Evolutionary conservation across 306 rosid species (phyloP).

Genomic region (Geum urbanum): DNA sequence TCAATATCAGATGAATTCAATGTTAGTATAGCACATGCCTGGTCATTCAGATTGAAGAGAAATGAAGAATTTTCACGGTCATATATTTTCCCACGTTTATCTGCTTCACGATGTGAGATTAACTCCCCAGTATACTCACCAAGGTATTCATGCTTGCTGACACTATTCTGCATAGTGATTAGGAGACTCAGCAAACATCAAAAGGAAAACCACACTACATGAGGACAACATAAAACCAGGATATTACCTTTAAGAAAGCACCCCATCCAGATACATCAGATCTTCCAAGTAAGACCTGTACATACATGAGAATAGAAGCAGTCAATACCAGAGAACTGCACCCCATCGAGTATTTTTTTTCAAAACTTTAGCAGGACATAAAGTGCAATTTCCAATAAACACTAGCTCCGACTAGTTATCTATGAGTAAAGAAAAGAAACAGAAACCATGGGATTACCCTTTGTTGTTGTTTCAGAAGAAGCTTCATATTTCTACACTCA

Average conservation of each 20-base stretch:
- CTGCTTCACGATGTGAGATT: slow-evolving; percentile 96
- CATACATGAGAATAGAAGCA: slow-evolving; percentile 18
- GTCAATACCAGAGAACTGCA: neutral
- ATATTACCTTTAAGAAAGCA: slow-evolving; percentile 84
- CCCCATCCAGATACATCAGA: slow-evolving; percentile 99
- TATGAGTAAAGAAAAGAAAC: slow-evolving; percentile 12
- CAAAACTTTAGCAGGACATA: neutral
- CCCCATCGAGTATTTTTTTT: neutral
- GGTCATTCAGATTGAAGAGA: slow-evolving; percentile 96
- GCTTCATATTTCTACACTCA: slow-evolving; percentile 99
- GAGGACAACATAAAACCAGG: slow-evolving; percentile 5
- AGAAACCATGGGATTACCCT: slow-evolving; percentile 54
- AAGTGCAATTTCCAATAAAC: neutral
- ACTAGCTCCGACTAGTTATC: slow-evolving; percentile 1
- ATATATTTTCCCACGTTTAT: slow-evolving; percentile 97
- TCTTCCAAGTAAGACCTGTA: slow-evolving; percentile 91
- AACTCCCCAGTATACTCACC: slow-evolving; percentile 99
- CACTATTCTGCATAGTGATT: slow-evolving; percentile 68
- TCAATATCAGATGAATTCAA: neutral
- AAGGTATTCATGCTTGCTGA: slow-evolving; percentile 97
- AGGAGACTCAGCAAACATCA: slow-evolving; percentile 34
- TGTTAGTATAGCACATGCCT: slow-evolving; percentile 48
- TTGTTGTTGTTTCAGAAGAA: slow-evolving; percentile 96
- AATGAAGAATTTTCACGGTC: slow-evolving; percentile 98
- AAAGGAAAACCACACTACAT: slow-evolving; percentile 9